Conservation (phyloP, 768 basidiomycete species). For the Naganishia antarctica region DNA sequence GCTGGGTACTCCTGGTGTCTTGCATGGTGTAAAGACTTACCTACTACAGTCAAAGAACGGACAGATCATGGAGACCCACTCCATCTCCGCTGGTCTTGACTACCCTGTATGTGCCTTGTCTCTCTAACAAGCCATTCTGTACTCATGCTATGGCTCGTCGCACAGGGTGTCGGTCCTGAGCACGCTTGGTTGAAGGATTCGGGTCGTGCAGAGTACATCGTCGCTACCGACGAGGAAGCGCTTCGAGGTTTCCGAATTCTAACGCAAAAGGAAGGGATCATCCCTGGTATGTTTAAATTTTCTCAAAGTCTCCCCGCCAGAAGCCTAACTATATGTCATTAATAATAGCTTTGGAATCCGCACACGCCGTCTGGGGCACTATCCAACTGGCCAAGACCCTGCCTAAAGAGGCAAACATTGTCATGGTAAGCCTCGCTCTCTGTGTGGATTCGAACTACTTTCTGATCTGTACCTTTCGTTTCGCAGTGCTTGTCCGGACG, state of each 20-base stretch:
- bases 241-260: slow-evolving; percentile 84
- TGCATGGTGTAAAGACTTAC: slow-evolving; percentile 94
- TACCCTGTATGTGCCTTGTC: slow-evolving; percentile 53
- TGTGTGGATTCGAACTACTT: background rate
- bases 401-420: slow-evolving; percentile 76
- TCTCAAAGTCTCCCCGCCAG: background rate
- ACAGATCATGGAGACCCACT: slow-evolving; percentile 95
- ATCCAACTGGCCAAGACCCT: slow-evolving; percentile 77
- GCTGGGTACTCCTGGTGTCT: slow-evolving; percentile 83
- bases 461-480: background rate
- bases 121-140: too few species aligned
- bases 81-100: slow-evolving; percentile 90
- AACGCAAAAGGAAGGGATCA: slow-evolving; percentile 93
- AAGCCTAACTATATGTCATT: background rate
- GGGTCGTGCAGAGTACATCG: slow-evolving; percentile 85
- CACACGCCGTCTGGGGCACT: slow-evolving; percentile 93
- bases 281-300: slow-evolving; percentile 54
- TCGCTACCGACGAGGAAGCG: slow-evolving; percentile 89
- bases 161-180: slow-evolving; percentile 91
- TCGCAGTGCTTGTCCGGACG: slow-evolving; percentile 85
- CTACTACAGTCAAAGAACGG: slow-evolving; percentile 81
- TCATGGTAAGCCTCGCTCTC: slow-evolving; percentile 62
- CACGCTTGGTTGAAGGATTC: slow-evolving; percentile 96
- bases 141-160: background rate
- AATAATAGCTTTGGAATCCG: slow-evolving; percentile 77